Conservation (phyloP, 2,329 filamentous ascomycete species). For the Fusarium beomiforme region DNA sequence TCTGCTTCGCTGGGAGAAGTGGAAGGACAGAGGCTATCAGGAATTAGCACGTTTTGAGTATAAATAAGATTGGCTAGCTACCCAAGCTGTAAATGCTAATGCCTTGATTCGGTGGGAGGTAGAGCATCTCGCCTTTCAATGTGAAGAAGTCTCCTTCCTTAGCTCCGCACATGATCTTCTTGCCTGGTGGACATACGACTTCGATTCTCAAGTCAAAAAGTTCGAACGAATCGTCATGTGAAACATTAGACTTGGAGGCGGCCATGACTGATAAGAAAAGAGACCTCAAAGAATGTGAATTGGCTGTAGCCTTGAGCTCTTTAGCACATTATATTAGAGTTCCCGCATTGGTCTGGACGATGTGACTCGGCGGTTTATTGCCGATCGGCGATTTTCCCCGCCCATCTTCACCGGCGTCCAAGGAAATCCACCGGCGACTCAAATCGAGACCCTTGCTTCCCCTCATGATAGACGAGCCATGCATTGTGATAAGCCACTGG, state of each 20-base stretch:
- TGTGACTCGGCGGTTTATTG: fast-evolving
- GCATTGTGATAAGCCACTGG: neutral
- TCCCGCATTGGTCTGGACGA: neutral
- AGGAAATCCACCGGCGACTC: neutral
- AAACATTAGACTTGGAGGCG: fast-evolving
- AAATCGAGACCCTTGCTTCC: neutral
- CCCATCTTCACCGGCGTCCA: neutral
- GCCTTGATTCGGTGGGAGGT: neutral
- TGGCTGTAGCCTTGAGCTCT: neutral
- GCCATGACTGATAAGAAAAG: neutral
- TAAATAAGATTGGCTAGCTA: fast-evolving
- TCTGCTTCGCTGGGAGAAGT: neutral
- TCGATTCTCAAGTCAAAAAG: neutral
- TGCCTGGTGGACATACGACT: neutral
- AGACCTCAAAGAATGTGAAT: fast-evolving
- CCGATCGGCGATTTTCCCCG: neutral
- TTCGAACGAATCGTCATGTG: neutral
- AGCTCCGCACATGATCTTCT: neutral
- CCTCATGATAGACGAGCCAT: neutral
- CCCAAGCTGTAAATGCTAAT: neutral
- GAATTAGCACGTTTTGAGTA: neutral
- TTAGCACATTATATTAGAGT: neutral
- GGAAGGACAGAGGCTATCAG: neutral
- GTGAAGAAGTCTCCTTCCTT: neutral
- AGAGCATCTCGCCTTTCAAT: neutral